Percentiles rank a stretch among this genome's conserved stretches.
Conservation (phyloP, 2,329 filamentous ascomycete species). For the Cladophialophora carrionii region DNA sequence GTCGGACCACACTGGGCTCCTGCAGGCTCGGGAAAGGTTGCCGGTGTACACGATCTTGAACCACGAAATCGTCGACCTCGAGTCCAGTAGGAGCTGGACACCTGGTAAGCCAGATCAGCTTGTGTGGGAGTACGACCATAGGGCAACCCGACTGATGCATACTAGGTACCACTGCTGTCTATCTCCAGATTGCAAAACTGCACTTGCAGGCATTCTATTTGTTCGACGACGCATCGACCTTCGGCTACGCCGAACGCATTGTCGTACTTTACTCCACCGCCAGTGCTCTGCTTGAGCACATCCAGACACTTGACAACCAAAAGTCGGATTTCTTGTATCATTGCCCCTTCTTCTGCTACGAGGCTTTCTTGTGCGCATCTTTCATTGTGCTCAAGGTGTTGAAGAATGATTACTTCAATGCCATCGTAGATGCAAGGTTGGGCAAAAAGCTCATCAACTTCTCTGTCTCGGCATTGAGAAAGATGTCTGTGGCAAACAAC, state of each 20-base stretch:
- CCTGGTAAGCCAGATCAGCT: neutral
- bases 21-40: slow-evolving; percentile 10
- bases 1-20: slow-evolving; percentile 3
- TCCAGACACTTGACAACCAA: slow-evolving; percentile 9
- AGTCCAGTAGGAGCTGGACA: slow-evolving; percentile 6
- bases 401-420: slow-evolving; percentile 65
- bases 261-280: slow-evolving; percentile 32
- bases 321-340: slow-evolving; percentile 12
- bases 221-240: slow-evolving; percentile 34
- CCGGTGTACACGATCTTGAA: slow-evolving; percentile 21
- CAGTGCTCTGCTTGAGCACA: slow-evolving; percentile 24
- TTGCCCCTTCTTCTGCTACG: slow-evolving; percentile 21
- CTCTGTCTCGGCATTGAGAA: slow-evolving; percentile 61
- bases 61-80: slow-evolving; percentile 19
- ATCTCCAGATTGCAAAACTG: slow-evolving; percentile 33
- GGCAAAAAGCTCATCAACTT: slow-evolving; percentile 58
- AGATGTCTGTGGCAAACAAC: slow-evolving; percentile 63
- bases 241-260: slow-evolving; percentile 30
- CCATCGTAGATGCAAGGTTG: slow-evolving; percentile 50
- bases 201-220: slow-evolving; percentile 38
- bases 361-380: slow-evolving; percentile 55
- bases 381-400: slow-evolving; percentile 64
- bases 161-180: slow-evolving; percentile 14
- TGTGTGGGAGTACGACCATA: neutral
- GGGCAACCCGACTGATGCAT: neutral